These are phyloP conservation scores for Capsella rubella DNA, from an alignment of 441 rosid genomes.

Conservation along the genomic window DNA sequence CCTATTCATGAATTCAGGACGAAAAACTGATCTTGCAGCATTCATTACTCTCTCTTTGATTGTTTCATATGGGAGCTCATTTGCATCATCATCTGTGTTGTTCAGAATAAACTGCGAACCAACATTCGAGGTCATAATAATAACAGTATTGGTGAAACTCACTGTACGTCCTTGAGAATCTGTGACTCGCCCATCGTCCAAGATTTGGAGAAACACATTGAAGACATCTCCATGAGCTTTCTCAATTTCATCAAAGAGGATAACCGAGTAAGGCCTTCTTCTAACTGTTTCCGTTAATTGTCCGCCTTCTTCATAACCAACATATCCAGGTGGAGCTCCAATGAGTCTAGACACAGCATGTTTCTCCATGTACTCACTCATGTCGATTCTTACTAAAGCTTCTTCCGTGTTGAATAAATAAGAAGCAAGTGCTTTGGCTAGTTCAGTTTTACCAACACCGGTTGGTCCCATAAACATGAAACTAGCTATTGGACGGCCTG, in stretches of 20 bases:
- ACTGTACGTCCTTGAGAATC: conserved; percentile 97
- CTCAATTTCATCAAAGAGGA: conserved; percentile 98
- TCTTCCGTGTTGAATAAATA: conserved; percentile 95
- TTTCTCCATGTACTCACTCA: conserved; percentile 99
- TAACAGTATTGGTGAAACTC: conserved; percentile 90
- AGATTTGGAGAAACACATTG: conserved; percentile 93
- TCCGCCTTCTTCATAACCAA: conserved; percentile 98
- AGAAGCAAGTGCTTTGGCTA: conserved; percentile 94
- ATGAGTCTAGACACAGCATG: conserved; percentile 94
- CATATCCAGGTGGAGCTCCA: conserved; percentile 99
- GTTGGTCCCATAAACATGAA: conserved; percentile 99
- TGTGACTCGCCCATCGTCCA: conserved; percentile 97
- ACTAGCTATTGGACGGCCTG: conserved; percentile 95
- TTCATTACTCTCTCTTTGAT: conserved; percentile 89
- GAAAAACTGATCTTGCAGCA: conserved; percentile 92
- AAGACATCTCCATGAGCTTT: conserved; percentile 95
- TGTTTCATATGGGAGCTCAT: conserved; percentile 73
- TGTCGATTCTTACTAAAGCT: conserved; percentile 91
- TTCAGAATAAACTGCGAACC: conserved; percentile 91
- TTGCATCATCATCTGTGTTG: conserved; percentile 74
- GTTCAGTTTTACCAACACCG: conserved; percentile 98
- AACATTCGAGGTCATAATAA: conserved; percentile 98
- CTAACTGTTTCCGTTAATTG: conserved; percentile 94
- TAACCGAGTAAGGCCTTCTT: conserved; percentile 91
- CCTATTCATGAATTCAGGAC: conserved; percentile 98